phyloP scores from a whole-genome alignment of 2,329 filamentous ascomycete species.

The Botryosphaeria agaves region DNA sequence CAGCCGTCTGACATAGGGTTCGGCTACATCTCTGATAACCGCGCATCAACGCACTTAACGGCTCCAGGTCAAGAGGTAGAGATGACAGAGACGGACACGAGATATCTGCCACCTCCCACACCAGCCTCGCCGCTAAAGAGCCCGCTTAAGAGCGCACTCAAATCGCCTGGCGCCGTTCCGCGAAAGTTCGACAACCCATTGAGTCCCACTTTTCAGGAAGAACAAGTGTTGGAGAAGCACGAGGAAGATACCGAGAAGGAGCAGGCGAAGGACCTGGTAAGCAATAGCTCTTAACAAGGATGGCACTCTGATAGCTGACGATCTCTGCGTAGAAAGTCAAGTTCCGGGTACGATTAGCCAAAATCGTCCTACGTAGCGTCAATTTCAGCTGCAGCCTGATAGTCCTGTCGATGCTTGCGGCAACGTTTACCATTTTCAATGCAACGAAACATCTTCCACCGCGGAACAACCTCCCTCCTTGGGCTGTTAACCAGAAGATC shows the following conservation, averaged over 20 bases:
- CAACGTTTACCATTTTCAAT: conserved; percentile 87
- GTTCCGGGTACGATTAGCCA: conserved; percentile 76
- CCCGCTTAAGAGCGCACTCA: conserved; percentile 73
- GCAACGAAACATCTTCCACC: conserved; percentile 57
- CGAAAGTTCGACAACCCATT: conserved; percentile 58
- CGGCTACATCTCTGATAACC: conserved; percentile 58
- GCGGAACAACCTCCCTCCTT: conserved; percentile 68
- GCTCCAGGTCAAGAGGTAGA: conserved; percentile 26
- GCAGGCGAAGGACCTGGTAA: conserved; percentile 74
- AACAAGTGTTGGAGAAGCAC: conserved; percentile 70
- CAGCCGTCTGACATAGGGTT: conserved; percentile 82
- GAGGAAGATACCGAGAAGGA: conserved; percentile 70
- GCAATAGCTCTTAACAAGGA: conserved; percentile 18
- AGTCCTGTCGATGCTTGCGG: conserved; percentile 73
- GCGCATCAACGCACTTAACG: conserved; percentile 32
- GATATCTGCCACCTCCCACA: conserved; percentile 36
- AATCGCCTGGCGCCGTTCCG: conserved; percentile 65
- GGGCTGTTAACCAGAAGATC: conserved; percentile 60
- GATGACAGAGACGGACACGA: conserved; percentile 32
- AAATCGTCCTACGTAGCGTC: conserved; percentile 84
- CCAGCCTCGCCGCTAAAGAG: conserved; percentile 67
- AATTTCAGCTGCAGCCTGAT: conserved; percentile 97
- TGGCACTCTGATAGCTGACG: not conserved
- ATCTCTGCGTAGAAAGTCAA: conserved; percentile 61
- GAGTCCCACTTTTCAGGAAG: conserved; percentile 83